Evolutionary conservation across 176 grass and related monocot species (phyloP).

Genomic region (Pontederia paniculata): DNA sequence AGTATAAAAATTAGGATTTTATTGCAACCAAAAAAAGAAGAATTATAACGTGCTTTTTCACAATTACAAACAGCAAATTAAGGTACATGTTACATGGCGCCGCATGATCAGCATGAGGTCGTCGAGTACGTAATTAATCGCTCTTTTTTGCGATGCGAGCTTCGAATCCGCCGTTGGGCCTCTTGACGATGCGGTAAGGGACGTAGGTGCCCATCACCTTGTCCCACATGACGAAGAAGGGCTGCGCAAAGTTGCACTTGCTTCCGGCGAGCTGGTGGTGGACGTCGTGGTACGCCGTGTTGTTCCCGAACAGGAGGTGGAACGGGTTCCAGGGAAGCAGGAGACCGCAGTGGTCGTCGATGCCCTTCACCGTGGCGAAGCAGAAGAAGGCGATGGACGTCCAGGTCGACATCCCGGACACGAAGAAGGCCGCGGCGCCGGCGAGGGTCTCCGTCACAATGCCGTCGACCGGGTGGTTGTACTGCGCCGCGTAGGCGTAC

Average conservation of each 20-base stretch:
- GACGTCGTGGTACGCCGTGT: constrained; percentile 47
- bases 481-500: constrained; percentile 58
- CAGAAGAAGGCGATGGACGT: constrained; percentile 27
- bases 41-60: too few species aligned
- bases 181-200: constrained; percentile 5
- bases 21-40: too few species aligned
- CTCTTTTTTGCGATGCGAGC: constrained; percentile 5
- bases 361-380: constrained; percentile 45
- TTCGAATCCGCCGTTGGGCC: constrained; percentile 25
- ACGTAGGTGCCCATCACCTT: constrained; percentile 32
- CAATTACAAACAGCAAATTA: too few species aligned
- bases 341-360: constrained; percentile 59
- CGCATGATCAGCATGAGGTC: too few species aligned
- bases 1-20: too few species aligned
- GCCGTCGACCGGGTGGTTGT: constrained; percentile 51
- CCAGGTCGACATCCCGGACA: constrained; percentile 21
- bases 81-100: too few species aligned
- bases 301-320: constrained; percentile 33
- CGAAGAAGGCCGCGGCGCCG: constrained; percentile 30
- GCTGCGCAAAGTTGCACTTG: constrained; percentile 37
- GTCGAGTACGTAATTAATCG: too few species aligned
- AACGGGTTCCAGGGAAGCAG: constrained; percentile 43
- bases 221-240: constrained; percentile 51
- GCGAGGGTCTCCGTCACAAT: constrained; percentile 42
- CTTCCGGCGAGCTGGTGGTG: constrained; percentile 54